These are phyloP conservation scores for Trichoderma semiorbis DNA, from an alignment of 2,329 filamentous ascomycete genomes.

Conservation along the genomic window DNA sequence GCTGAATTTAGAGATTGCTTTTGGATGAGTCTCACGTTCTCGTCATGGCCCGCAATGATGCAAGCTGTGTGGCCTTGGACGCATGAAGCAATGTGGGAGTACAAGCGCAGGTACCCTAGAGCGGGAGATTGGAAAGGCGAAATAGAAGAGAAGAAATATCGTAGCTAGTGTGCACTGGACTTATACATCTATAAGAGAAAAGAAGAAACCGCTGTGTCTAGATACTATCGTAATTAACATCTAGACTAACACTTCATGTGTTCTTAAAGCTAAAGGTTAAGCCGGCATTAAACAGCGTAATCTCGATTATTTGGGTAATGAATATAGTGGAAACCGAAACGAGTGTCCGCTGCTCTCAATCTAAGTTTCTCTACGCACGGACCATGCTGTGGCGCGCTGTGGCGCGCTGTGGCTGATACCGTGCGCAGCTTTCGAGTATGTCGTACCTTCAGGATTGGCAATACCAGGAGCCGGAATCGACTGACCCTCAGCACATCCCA, in stretches of 20 bases:
- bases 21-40: background rate
- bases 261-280: background rate
- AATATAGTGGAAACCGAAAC: background rate
- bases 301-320: background rate
- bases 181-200: background rate
- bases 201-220: too few relatives aligned
- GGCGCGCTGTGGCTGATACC: too few relatives aligned
- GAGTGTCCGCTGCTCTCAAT: too few relatives aligned
- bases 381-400: too few relatives aligned
- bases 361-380: too few relatives aligned
- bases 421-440: too few relatives aligned
- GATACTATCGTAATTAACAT: background rate
- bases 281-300: background rate
- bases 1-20: background rate
- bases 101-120: background rate
- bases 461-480: too few relatives aligned
- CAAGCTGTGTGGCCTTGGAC: background rate
- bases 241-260: background rate
- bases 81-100: background rate
- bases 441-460: too few relatives aligned
- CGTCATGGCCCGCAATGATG: background rate
- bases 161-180: background rate
- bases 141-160: background rate
- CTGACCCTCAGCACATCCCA: too few relatives aligned
- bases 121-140: background rate